A percentile compares a stretch with the other conserved stretches of the same genome.
phyloP scores from a whole-genome alignment of 768 basidiomycete species.

The Lactarius indigo region DNA sequence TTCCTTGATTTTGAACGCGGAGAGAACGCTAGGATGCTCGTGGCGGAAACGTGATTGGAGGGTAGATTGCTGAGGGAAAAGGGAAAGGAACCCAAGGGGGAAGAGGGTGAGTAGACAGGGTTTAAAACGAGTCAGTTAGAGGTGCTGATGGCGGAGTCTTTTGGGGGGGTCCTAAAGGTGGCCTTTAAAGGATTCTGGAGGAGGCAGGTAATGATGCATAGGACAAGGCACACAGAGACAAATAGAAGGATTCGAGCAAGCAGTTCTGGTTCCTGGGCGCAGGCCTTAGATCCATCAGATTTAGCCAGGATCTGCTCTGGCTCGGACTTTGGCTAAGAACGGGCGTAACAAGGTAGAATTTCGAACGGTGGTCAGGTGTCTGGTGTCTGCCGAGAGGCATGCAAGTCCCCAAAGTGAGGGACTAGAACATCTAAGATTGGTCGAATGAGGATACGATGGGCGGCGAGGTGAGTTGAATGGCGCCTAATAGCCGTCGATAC shows the following conservation, averaged over 20 bases:
- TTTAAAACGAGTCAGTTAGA: conserved; percentile 19
- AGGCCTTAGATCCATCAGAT: conserved; percentile 13
- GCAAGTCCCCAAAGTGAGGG: neutral
- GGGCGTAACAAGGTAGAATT: conserved; percentile 12
- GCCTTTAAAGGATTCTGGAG: conserved; percentile 10
- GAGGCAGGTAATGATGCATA: conserved; percentile 4
- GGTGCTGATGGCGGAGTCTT: conserved; percentile 16
- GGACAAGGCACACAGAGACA: conserved; percentile 13
- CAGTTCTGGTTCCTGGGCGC: neutral
- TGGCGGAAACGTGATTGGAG: conserved; percentile 2
- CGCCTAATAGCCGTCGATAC: neutral
- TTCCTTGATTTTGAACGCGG: neutral
- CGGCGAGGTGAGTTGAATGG: neutral
- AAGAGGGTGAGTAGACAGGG: neutral
- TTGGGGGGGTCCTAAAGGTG: neutral
- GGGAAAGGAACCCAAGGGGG: neutral
- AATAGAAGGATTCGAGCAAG: neutral
- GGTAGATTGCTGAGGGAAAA: neutral
- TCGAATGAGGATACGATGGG: neutral
- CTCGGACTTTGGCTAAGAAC: conserved; percentile 8
- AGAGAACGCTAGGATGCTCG: neutral
- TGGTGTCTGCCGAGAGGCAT: neutral
- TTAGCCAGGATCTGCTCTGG: neutral
- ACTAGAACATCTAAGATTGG: neutral
- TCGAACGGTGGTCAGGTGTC: neutral